Base-by-base conservation (phyloP, 2,329 filamentous ascomycete genomes). In the Alternaria brassicae region DNA sequence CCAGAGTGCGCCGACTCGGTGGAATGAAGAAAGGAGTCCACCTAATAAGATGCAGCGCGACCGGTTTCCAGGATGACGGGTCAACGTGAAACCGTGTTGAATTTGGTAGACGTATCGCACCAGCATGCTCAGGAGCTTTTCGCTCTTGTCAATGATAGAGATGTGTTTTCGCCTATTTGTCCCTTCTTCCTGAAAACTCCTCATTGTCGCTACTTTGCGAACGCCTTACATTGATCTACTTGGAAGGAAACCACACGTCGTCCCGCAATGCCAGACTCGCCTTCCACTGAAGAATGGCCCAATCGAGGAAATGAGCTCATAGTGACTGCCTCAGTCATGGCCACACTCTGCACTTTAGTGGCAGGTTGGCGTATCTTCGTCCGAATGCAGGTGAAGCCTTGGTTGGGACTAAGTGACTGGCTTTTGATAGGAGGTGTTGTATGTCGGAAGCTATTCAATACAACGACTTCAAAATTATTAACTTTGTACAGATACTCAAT, bases 381-480 rank as follows among this genome's bases (percentile, higher is more conserved):
- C 19, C 61, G 58, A 48, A 53, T 53, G 25, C 34, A 42, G 28
- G 40, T 58, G n/a, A 53, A 15, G 21, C 36, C 21, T 17, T 41
- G 36, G 37, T 17, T 56, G 27, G 44, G 44, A 27, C 2, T 36
- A 12, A 42, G 53, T 19, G 53, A 55, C 19, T 49, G 53, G 53
- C 44, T 55, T 15, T 62, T 65, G 62, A 36, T 60, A 21, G 49
- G 45, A 12, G 60, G 56, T n/a, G 48, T 56, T 3, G 60, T 65
- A 58, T 12, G 54, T 53, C 17, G 19, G 4, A 13, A 25, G 13
- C 23, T 5, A 13, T 6, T 8, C 17, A 39, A 7, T 7, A 23
- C 8, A 19, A 13, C 13, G n/a, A 37, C 7, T 4, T 15, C 12
- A 25, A 7, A 2, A 23, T 27, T 12, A 39, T 28, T 49, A n/a